Evolutionary conservation across 805 yeast genomes (phyloP).

Genomic region (Hanseniaspora occidentalis): DNA sequence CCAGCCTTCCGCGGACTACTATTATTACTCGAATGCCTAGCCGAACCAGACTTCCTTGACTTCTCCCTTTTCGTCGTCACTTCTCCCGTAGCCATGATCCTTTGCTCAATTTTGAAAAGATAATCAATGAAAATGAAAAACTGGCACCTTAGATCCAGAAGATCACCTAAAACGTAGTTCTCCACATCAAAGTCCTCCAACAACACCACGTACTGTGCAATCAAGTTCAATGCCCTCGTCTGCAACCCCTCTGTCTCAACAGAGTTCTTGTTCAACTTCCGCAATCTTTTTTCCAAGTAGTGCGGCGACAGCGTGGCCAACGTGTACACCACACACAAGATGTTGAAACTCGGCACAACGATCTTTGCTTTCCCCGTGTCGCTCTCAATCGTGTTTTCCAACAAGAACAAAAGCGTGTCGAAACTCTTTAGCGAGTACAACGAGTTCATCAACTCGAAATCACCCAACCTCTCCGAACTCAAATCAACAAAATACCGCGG

Average conservation of each 20-base stretch:
- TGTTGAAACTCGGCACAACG: conserved; percentile 24
- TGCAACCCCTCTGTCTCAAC: conserved; percentile 19
- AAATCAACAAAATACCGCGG: conserved; percentile 19
- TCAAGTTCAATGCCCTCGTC: conserved; percentile 23
- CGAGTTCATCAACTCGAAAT: conserved; percentile 20
- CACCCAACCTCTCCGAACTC: conserved; percentile 11
- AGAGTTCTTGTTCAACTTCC: conserved; percentile 18
- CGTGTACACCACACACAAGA: conserved; percentile 26
- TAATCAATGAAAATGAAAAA: conserved; percentile 16
- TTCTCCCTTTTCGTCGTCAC: too few species aligned
- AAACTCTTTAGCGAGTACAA: conserved; percentile 23
- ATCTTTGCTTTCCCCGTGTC: neutral
- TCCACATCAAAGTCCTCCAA: conserved; percentile 12
- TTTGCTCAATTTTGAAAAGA: conserved; percentile 9
- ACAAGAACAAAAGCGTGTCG: conserved; percentile 24
- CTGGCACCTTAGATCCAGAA: conserved; percentile 21
- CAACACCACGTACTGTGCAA: conserved; percentile 14
- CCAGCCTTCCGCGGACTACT: too few species aligned
- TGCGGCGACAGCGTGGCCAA: conserved; percentile 24
- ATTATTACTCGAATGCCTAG: too few species aligned
- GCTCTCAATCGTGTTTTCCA: conserved; percentile 20
- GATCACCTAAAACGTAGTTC: conserved; percentile 9
- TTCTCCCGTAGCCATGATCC: too few species aligned
- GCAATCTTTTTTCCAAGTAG: conserved; percentile 15
- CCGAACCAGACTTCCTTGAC: too few species aligned